A percentile compares a stretch with the other conserved stretches of the same genome.
These are phyloP conservation scores for Colletotrichum scovillei DNA, from an alignment of 2,329 filamentous ascomycete genomes.

Conservation along the genomic window DNA sequence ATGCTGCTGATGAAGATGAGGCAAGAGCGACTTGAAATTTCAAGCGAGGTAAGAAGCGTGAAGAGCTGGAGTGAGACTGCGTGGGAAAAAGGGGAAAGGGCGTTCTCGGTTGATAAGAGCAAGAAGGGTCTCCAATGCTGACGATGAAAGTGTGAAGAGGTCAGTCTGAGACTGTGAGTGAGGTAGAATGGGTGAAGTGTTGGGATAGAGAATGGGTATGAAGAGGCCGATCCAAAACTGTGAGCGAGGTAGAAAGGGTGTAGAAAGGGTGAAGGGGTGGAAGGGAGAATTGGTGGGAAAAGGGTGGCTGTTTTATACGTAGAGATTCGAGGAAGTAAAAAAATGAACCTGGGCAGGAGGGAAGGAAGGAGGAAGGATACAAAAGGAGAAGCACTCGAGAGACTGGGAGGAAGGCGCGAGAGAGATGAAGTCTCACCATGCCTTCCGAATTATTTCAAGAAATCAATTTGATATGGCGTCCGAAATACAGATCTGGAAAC, in stretches of 20 bases:
- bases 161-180: background rate
- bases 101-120: too few species aligned
- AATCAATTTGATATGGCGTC: background rate
- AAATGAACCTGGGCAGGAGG: background rate
- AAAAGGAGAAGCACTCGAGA: background rate
- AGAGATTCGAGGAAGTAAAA: background rate
- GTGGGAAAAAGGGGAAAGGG: too few species aligned
- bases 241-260: background rate
- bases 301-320: background rate
- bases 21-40: background rate
- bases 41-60: background rate
- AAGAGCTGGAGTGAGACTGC: background rate
- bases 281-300: background rate
- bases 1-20: background rate
- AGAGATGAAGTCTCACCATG: background rate
- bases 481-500: background rate
- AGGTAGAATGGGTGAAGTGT: background rate
- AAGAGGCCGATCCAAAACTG: background rate
- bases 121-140: too few species aligned
- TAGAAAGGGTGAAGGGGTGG: background rate
- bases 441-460: background rate
- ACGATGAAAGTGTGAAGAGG: too few species aligned
- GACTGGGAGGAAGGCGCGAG: background rate
- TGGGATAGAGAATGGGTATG: background rate
- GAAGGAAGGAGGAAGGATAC: background rate